phyloP scores from a whole-genome alignment of 306 rosid genomes.

The Castanopsis chinensis region DNA sequence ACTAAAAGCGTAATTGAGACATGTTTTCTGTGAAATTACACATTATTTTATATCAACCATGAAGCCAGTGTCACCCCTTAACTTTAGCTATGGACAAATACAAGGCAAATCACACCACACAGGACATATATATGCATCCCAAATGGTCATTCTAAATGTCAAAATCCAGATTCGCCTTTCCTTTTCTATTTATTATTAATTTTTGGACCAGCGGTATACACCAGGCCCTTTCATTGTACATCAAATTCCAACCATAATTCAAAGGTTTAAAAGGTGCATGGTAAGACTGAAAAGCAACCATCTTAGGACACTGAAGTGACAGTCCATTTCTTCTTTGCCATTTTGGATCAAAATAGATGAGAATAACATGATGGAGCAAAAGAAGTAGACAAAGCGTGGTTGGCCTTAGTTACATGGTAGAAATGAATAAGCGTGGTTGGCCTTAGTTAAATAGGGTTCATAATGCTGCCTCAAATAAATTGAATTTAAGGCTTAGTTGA shows the following conservation, averaged over 20 bases:
- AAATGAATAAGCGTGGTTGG: not conserved
- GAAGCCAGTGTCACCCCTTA: not conserved
- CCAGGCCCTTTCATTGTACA: not conserved
- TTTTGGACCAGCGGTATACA: not conserved
- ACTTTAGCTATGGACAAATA: not conserved
- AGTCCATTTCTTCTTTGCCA: not conserved
- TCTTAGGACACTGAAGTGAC: not conserved
- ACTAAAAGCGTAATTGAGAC: not conserved
- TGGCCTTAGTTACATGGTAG: not conserved
- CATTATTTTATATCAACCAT: constrained; percentile 1
- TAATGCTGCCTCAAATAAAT: not conserved
- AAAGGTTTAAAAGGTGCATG: not conserved
- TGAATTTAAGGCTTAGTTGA: not conserved
- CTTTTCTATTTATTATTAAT: not conserved
- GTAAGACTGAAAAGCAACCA: not conserved
- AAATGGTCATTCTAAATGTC: not conserved
- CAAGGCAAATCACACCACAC: not conserved
- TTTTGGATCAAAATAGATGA: not conserved
- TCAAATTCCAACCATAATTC: not conserved
- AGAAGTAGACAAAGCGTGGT: not conserved
- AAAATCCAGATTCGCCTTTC: not conserved
- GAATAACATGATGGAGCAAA: not conserved
- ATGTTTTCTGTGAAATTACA: not conserved
- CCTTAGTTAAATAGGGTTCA: not conserved
- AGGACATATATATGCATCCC: not conserved